Conservation (phyloP, 306 rosid species). For the Clitoria ternatea region DNA sequence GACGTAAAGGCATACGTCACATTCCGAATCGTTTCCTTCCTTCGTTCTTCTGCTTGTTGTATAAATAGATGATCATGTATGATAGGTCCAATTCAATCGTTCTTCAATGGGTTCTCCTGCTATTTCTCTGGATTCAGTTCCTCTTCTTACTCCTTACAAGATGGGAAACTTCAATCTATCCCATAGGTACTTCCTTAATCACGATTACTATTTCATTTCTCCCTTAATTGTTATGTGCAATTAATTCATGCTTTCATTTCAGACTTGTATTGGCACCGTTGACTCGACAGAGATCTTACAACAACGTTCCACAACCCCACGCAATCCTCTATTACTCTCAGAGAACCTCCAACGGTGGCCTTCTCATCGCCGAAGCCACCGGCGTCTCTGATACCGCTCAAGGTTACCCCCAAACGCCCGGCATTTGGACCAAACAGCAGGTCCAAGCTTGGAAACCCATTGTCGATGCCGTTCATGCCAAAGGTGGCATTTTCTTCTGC, state of each 20-base stretch:
- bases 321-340: slow-evolving; percentile 46
- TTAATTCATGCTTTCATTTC: background rate
- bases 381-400: slow-evolving; percentile 32
- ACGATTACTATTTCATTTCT: no score
- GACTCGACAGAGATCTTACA: slow-evolving; percentile 27
- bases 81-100: no score
- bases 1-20: no score
- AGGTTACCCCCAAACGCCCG: slow-evolving; percentile 40
- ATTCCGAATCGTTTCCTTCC: no score
- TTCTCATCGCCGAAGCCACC: slow-evolving; percentile 30
- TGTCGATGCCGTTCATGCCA: slow-evolving; percentile 53
- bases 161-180: slow-evolving; percentile 24
- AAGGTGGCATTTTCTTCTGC: slow-evolving; percentile 51
- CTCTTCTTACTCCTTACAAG: slow-evolving; percentile 31
- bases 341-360: slow-evolving; percentile 37
- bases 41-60: no score
- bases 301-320: slow-evolving; percentile 60
- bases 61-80: no score
- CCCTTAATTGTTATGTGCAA: no score
- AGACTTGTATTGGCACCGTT: slow-evolving; percentile 69
- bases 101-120: no score
- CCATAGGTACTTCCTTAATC: background rate
- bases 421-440: slow-evolving; percentile 56
- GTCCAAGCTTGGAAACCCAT: slow-evolving; percentile 52
- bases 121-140: background rate